Percentiles rank a stretch among this genome's conserved stretches.
phyloP scores from a whole-genome alignment of 2,329 filamentous ascomycete genomes.

The Scedosporium dehoogii region DNA sequence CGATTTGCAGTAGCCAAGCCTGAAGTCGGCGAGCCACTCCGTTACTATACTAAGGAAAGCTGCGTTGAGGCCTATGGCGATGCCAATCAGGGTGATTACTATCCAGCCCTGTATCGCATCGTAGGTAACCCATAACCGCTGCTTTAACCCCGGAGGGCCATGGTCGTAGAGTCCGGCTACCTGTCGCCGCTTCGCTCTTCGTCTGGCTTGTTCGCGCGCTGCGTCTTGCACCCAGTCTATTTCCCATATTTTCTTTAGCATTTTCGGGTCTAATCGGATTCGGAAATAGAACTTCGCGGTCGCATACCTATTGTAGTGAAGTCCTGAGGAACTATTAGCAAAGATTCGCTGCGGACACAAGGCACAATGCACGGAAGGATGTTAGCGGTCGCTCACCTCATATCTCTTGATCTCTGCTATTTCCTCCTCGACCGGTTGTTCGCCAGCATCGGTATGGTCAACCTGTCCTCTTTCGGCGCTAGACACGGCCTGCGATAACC shows the following conservation, averaged over 20 bases:
- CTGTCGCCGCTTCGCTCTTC: constrained; percentile 64
- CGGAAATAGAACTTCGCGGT: neutral
- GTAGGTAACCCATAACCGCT: constrained; percentile 75
- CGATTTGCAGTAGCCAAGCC: constrained; percentile 89
- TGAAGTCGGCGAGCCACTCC: constrained; percentile 94
- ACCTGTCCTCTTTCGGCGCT: constrained; percentile 52
- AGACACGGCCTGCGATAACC: constrained; percentile 59
- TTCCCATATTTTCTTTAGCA: neutral
- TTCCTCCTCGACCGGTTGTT: constrained; percentile 78
- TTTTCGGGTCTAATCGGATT: neutral
- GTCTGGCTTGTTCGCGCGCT: constrained; percentile 74
- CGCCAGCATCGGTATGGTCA: constrained; percentile 39
- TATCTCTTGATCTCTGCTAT: constrained; percentile 97
- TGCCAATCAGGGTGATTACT: constrained; percentile 85
- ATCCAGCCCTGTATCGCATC: constrained; percentile 98
- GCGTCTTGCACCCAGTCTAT: constrained; percentile 97
- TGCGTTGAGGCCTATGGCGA: constrained; percentile 87
- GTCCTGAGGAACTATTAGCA: constrained; percentile 38
- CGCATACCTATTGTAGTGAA: constrained; percentile 79
- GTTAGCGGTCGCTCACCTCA: constrained; percentile 44
- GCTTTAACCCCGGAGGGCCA: constrained; percentile 64
- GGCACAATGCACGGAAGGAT: neutral
- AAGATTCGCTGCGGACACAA: constrained; percentile 6
- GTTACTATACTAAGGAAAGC: constrained; percentile 91
- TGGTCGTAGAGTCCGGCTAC: constrained; percentile 63